Base-by-base conservation (phyloP, 352 stramenopile species). In the Phytophthora fragariae region DNA sequence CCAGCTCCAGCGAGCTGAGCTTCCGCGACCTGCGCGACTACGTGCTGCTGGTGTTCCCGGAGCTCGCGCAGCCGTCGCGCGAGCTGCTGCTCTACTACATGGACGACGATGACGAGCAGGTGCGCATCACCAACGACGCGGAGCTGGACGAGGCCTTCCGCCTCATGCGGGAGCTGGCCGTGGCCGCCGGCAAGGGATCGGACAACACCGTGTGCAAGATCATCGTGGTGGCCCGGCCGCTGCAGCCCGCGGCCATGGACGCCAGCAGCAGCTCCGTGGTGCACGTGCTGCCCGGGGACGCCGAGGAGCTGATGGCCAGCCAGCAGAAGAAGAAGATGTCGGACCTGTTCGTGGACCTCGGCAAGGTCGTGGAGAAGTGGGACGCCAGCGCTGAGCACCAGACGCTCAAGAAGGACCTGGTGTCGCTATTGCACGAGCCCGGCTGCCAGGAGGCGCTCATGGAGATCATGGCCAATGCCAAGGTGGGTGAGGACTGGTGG, bases 41-140 rank as follows among this genome's bases (percentile, higher is more conserved):
- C 64, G 68, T 92, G 57, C 71, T 84, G 57, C 70, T 92, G 37
- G 79, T 93, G 35, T 95, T 93, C 63, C 84, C 86, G 0, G 83
- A 91, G 62, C 73, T 89, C 5, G 33, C 79, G 44, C 62, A 73
- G 17, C 19, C 68, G 37, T 57, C 70, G 15, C 54, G 68, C 33
- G 77, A 89, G 21, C 62, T 95, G 68, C 72, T 90, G 29, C 78
- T 95, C 19, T 94, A 92, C 77, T 95, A 95, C 82, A 89, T 80
- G 47, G 89, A 95, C 73, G 89, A 95, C 54, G 89, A 95, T 47
- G 57, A 93, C 49, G 89, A 95, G 72, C 87, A 93, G 60, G 86
- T 95, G 64, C 86, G 86, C 59, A 86, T 95, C 62, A 94, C 89
- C 39, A 95, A 92, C 70, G 87, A 95, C 50, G 83, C 80, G 5